Evolutionary conservation across 306 rosid genomes (phyloP).

Genomic region (Cicer cuneatum): DNA sequence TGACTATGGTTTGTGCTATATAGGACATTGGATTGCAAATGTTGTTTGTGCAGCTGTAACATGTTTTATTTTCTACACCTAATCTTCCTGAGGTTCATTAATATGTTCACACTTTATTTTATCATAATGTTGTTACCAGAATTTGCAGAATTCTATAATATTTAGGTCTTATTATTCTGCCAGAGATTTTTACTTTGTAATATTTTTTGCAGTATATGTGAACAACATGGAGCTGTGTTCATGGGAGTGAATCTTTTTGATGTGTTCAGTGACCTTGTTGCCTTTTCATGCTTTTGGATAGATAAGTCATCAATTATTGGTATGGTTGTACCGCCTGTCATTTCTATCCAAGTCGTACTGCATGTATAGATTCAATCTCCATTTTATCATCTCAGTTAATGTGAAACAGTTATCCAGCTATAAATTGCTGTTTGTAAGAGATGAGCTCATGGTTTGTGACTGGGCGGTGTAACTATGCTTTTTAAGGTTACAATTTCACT

Average conservation of each 20-base stretch:
- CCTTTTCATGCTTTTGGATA: conserved; percentile 27
- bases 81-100: too few species aligned
- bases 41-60: background rate
- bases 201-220: conserved; percentile 41
- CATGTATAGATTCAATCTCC: too few species aligned
- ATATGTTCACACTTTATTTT: background rate
- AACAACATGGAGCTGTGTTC: conserved; percentile 40
- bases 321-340: too few species aligned
- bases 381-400: background rate
- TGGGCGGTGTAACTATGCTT: background rate
- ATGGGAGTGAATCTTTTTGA: conserved; percentile 14
- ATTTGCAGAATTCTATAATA: conserved; percentile 1
- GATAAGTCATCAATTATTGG: conserved; percentile 7
- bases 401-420: background rate
- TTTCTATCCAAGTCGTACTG: too few species aligned
- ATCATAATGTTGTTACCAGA: background rate
- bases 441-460: background rate
- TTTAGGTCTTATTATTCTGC: background rate
- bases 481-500: background rate
- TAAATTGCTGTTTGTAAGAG: conserved; percentile 28
- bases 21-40: background rate
- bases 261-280: conserved; percentile 19
- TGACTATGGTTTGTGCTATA: conserved; percentile 7
- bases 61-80: background rate
- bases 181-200: conserved; percentile 24